Evolutionary conservation across 352 stramenopile species (phyloP).

Genomic region (Phytophthora aleatoria): DNA sequence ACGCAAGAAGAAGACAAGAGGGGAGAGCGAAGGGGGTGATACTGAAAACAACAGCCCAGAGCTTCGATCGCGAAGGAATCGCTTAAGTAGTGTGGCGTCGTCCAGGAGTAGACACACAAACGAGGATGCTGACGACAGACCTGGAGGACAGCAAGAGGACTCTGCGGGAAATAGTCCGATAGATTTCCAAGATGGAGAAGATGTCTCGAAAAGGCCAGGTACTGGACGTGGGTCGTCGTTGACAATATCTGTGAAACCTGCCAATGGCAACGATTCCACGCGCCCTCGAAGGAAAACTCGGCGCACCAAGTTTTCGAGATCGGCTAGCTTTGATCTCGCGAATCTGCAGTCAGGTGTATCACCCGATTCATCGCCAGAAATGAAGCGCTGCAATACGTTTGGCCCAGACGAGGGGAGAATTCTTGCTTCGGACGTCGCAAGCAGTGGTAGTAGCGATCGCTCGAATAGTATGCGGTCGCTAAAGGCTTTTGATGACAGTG

Average conservation of each 20-base stretch:
- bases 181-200: conserved; percentile 19
- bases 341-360: conserved; percentile 43
- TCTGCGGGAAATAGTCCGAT: conserved; percentile 14
- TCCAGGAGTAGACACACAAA: conserved; percentile 26
- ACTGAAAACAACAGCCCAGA: conserved; percentile 31
- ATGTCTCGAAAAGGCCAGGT: neutral
- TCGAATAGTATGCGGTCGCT: conserved; percentile 39
- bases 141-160: conserved; percentile 12
- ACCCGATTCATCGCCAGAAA: conserved; percentile 25
- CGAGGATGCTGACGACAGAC: conserved; percentile 32
- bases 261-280: conserved; percentile 1
- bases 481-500: conserved; percentile 83
- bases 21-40: conserved; percentile 34
- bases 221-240: conserved; percentile 10
- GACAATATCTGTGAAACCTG: conserved; percentile 7
- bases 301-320: conserved; percentile 69
- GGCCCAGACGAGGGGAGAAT: conserved; percentile 19
- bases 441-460: conserved; percentile 24
- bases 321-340: conserved; percentile 76
- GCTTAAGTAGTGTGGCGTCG: conserved; percentile 30
- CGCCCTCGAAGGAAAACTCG: conserved; percentile 23
- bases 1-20: conserved; percentile 49
- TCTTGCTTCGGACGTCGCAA: conserved; percentile 15
- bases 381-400: conserved; percentile 38
- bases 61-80: conserved; percentile 16